These are phyloP conservation scores for Zasmidium angulare DNA, from an alignment of 2,329 filamentous ascomycete species.

Conservation along the genomic window DNA sequence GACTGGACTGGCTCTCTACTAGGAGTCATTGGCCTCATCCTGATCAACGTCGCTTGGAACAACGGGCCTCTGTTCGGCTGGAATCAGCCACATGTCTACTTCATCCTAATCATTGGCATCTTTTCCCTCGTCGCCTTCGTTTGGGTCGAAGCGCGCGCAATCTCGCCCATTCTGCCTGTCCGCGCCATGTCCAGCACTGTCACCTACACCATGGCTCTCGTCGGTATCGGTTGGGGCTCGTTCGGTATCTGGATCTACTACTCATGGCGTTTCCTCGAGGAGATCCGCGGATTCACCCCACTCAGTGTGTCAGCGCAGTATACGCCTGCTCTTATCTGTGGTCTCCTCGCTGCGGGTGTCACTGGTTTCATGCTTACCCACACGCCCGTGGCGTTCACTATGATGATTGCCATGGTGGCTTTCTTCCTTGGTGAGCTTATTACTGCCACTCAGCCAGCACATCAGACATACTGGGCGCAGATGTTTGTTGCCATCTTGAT, in stretches of 20 bases:
- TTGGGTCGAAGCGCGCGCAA: constrained; percentile 30
- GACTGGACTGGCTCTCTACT: constrained; percentile 31
- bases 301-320: constrained; percentile 36
- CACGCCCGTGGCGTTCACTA: constrained; percentile 38
- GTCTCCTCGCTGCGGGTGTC: constrained; percentile 36
- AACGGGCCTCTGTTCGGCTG: constrained; percentile 36
- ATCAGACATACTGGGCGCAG: constrained; percentile 40
- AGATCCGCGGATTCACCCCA: constrained; percentile 34
- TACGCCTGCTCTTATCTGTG: constrained; percentile 35
- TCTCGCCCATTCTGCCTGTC: constrained; percentile 28
- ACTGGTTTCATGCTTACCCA: constrained; percentile 41
- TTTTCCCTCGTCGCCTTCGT: constrained; percentile 30
- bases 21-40: constrained; percentile 32
- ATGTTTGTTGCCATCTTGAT: constrained; percentile 36
- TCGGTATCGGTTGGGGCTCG: constrained; percentile 33
- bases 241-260: constrained; percentile 37
- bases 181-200: constrained; percentile 27
- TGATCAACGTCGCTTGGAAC: constrained; percentile 36
- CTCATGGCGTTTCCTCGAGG: constrained; percentile 36
- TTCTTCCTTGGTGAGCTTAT: constrained; percentile 37
- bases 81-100: constrained; percentile 30
- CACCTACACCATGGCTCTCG: constrained; percentile 28
- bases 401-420: constrained; percentile 37
- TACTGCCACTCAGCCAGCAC: constrained; percentile 32
- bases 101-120: constrained; percentile 32